Base-by-base conservation (phyloP, 176 grass and related monocot genomes). In the Zoysia pacifica region DNA sequence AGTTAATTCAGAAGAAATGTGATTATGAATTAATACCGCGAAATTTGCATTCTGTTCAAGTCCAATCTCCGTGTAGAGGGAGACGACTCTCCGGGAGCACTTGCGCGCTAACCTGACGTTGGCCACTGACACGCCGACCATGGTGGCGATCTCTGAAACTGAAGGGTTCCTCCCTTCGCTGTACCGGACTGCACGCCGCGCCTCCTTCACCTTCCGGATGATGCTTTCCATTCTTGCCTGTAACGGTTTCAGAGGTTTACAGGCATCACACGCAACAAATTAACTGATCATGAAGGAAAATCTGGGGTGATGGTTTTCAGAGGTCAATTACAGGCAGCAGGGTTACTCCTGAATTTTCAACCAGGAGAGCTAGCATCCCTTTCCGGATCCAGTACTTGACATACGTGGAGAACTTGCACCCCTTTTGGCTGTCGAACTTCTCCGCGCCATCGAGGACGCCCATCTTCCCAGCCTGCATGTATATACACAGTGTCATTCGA, bases 331-430 rank as follows among this genome's bases (percentile, higher is more conserved):
- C 94, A 36, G 92, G 90, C 55, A 97, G 76, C 58, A 90, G 78
- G 56, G 94, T 83, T 49, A 85, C 71, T 74, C 88, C 93, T 62
- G 87, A 85, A 64, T 89, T 79, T 38, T 87, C 82, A 18, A 51
- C 87, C 8, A 97, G 85, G 39, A 88, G 71, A 35, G 90, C 83
- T 58, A 94, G 74, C 80, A 94, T 92, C 56, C 90, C 79, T 84
- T 94, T 97, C 81, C 87, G 88, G 52, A 97, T 97, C 92, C 95
- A 97, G 76, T 94, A 92, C 79, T 86, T 85, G 49, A 94, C 79
- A 72, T 97, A 97, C 2, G 87, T 90, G 48, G 95, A 94, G 88
- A 97, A 97, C 58, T 87, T 90, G 81, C 75, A 87, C 42, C 92
- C 95, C 65, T 82, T 91, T 36, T 75, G 75, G 62, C 61, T 86